Percentiles rank a stretch among this genome's conserved stretches.
These are phyloP conservation scores for Puya raimondii DNA, from an alignment of 176 grass and related monocot species.

Conservation along the genomic window DNA sequence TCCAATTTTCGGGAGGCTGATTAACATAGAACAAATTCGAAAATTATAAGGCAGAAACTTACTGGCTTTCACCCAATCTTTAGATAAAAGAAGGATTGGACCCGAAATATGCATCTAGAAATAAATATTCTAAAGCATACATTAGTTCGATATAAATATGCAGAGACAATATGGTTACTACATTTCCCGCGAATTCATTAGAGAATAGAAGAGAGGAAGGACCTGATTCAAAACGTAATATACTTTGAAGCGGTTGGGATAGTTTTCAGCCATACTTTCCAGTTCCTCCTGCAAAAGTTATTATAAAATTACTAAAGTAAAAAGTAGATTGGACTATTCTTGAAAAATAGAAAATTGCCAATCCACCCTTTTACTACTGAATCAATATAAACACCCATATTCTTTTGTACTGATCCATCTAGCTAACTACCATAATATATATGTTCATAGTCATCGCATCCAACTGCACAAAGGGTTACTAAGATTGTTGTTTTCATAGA, in stretches of 20 bases:
- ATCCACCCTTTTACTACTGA: too few relatives aligned
- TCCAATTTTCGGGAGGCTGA: constrained; percentile 83
- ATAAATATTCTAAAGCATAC: neutral
- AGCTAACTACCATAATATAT: too few relatives aligned
- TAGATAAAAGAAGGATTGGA: neutral
- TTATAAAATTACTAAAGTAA: constrained; percentile 18
- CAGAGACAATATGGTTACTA: neutral
- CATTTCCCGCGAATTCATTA: neutral
- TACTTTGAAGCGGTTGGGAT: constrained; percentile 65
- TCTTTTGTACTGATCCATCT: too few relatives aligned
- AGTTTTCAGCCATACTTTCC: constrained; percentile 52
- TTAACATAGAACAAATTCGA: constrained; percentile 19
- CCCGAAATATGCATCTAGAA: neutral
- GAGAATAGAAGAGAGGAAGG: neutral
- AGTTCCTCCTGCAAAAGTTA: constrained; percentile 73
- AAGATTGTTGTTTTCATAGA: too few relatives aligned
- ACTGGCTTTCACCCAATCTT: too few relatives aligned
- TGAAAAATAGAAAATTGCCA: neutral
- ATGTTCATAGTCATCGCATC: too few relatives aligned
- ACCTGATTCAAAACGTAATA: constrained; percentile 95
- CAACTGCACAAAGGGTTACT: too few relatives aligned
- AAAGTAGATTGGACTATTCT: neutral
- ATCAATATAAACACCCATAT: too few relatives aligned
- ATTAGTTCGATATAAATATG: neutral
- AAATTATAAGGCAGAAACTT: neutral